Evolutionary conservation across 1,284 basidiomycete genomes (phyloP).

Genomic region (Cerioporus squamosus): DNA sequence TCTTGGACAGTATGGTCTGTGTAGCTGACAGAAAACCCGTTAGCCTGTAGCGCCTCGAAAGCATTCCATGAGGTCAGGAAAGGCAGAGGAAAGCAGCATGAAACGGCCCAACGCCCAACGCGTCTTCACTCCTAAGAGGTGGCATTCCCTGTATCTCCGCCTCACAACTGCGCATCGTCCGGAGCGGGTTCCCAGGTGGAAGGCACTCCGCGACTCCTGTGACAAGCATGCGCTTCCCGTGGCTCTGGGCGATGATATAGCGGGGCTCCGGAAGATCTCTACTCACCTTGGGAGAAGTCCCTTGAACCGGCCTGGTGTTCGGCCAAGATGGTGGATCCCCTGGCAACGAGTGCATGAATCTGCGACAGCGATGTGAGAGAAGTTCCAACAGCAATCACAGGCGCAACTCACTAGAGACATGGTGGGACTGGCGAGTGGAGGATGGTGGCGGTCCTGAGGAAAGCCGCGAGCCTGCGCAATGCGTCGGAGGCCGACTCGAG

Average conservation of each 20-base stretch:
- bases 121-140: too few species aligned
- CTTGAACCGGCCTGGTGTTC: slow-evolving; percentile 81
- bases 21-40: slow-evolving; percentile 57
- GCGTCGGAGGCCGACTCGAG: background rate
- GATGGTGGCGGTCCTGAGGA: background rate
- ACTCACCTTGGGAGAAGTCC: slow-evolving; percentile 83
- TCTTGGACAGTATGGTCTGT: slow-evolving; percentile 92
- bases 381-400: too few species aligned
- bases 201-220: too few species aligned
- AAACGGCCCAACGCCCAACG: too few species aligned
- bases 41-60: too few species aligned
- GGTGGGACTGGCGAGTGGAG: background rate
- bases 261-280: too few species aligned
- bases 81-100: too few species aligned
- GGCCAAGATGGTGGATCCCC: slow-evolving; percentile 78
- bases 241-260: background rate
- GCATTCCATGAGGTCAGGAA: too few species aligned
- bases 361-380: slow-evolving; percentile 28
- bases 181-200: too few species aligned
- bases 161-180: too few species aligned
- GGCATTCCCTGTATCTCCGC: too few species aligned
- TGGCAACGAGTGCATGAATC: slow-evolving; percentile 90
- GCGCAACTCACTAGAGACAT: slow-evolving; percentile 48
- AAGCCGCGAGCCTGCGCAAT: background rate
- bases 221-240: too few species aligned